Percentiles rank a stretch among this genome's conserved stretches.
phyloP scores from a whole-genome alignment of 2,329 filamentous ascomycete genomes.

The Fusarium caatingaense region DNA sequence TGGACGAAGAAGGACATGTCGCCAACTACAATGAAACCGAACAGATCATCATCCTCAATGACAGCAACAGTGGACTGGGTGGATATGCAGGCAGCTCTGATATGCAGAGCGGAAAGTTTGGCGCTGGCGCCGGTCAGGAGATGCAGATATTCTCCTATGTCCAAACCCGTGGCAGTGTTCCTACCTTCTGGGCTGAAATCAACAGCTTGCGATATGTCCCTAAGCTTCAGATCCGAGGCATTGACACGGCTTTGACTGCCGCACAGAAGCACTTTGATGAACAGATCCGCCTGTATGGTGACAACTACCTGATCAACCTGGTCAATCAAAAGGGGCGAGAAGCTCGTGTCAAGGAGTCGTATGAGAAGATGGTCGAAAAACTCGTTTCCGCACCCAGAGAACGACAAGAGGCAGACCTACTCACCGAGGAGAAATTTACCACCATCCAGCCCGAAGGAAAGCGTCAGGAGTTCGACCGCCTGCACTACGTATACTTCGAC shows the following conservation, averaged over 20 bases:
- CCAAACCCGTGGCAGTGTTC: conserved; percentile 95
- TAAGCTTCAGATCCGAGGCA: conserved; percentile 85
- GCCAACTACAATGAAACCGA: conserved; percentile 99
- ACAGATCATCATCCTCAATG: conserved; percentile 90
- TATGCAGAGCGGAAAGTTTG: conserved; percentile 78
- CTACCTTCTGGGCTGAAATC: conserved; percentile 95
- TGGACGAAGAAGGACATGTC: conserved; percentile 94
- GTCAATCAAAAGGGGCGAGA: conserved; percentile 97
- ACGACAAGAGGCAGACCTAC: conserved; percentile 70
- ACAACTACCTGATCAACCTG: conserved; percentile 96
- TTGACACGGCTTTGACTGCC: conserved; percentile 82
- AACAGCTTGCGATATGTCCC: conserved; percentile 94
- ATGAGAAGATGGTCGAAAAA: conserved; percentile 87
- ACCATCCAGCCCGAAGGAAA: conserved; percentile 74
- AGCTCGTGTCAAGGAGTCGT: conserved; percentile 88
- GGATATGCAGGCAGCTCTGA: conserved; percentile 83
- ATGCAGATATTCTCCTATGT: conserved; percentile 93
- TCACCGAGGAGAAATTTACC: conserved; percentile 83
- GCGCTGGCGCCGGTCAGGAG: conserved; percentile 72
- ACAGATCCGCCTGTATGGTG: conserved; percentile 92
- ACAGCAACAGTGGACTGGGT: conserved; percentile 76
- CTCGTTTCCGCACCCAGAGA: conserved; percentile 78
- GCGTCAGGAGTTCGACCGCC: conserved; percentile 76
- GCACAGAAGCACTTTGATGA: conserved; percentile 91
- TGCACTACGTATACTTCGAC: conserved; percentile 98